Evolutionary conservation across 1,284 basidiomycete genomes (phyloP), one percentile per base, ranked within the genome.

Genomic region (Naganishia cerealis): DNA sequence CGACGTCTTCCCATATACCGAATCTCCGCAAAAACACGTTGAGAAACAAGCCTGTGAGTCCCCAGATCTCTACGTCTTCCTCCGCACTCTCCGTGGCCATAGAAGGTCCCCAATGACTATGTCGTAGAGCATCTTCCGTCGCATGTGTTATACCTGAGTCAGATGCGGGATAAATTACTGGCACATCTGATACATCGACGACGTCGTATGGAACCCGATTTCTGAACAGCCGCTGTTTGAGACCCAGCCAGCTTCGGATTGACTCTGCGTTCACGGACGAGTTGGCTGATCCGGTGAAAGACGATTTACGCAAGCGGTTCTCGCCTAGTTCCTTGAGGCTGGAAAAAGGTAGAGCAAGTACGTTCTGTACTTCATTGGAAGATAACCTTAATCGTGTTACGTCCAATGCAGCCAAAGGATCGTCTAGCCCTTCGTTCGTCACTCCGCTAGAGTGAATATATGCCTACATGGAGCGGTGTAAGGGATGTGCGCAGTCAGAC

Each of bases 31-130:
- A 84, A 70, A 90, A 79, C 55, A 86, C 73, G 57, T 83, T 85
- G 57, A 90, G 81, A 79, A 90, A 91, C 89, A 89, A 91, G 38
- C 89, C 90, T 36, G 90, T 90, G 73, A 91, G 79, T 0, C 90
- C 90, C 89, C 90, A 91, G 24, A 90, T 85, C 74, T 90, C 88
- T 15, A 90, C 76, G 67, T 80, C 70, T 8, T 59, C 40, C 38
- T 29, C 15, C 6, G 33, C 83, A 53, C 79, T 78, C 58, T 76
- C 75, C 26, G 42, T 53, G 33, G 36, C 29, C 24, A 33, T 57
- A n/a, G 36, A 42, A 33, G 18, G 15, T 1, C 16, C 52, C 58
- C 48, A 61, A 42, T 43, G 33, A 42, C 63, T 39, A 39, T 50
- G 10, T 42, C 21, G 13, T 24, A 46, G 2, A 18, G 55, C 9